phyloP scores from a whole-genome alignment of 371 early-diverging fungal species.

The Mucor piriformis region DNA sequence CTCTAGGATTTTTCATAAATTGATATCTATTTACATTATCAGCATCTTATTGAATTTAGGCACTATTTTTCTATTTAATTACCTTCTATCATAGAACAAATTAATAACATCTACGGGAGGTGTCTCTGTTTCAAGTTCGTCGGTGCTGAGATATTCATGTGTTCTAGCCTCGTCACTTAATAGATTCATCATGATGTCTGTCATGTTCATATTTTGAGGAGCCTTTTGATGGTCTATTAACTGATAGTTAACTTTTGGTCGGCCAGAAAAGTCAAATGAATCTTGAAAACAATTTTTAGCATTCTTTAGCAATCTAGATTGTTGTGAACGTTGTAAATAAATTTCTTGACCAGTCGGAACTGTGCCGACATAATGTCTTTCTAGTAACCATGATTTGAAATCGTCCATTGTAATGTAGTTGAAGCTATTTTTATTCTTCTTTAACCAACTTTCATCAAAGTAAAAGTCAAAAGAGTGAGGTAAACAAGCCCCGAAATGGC shows the following conservation, averaged over 20 bases:
- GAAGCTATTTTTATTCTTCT: conserved; percentile 22
- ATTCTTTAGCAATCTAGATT: conserved; percentile 16
- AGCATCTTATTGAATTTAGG: background rate
- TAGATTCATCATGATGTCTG: conserved; percentile 28
- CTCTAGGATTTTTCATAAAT: conserved; percentile 36
- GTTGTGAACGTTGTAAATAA: conserved; percentile 24
- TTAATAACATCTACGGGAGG: conserved; percentile 47
- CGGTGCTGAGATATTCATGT: conserved; percentile 18
- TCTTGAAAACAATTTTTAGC: conserved; percentile 26
- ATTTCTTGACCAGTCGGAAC: conserved; percentile 44
- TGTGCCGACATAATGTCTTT: conserved; percentile 15
- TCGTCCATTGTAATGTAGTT: conserved; percentile 37
- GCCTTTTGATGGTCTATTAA: conserved; percentile 22
- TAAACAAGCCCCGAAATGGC: conserved; percentile 36
- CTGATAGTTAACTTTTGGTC: conserved; percentile 34
- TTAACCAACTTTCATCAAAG: conserved; percentile 25
- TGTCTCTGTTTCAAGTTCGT: background rate
- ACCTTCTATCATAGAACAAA: conserved; percentile 43
- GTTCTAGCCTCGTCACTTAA: conserved; percentile 37
- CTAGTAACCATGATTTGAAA: conserved; percentile 31
- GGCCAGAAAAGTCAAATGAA: conserved; percentile 21
- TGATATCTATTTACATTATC: conserved; percentile 30
- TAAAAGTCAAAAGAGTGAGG: conserved; percentile 34
- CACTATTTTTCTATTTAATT: background rate
- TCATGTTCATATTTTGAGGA: conserved; percentile 31